Evolutionary conservation across 2,329 filamentous ascomycete genomes (phyloP), one percentile per base, ranked within the genome.

Genomic region (Phialophora tarda): DNA sequence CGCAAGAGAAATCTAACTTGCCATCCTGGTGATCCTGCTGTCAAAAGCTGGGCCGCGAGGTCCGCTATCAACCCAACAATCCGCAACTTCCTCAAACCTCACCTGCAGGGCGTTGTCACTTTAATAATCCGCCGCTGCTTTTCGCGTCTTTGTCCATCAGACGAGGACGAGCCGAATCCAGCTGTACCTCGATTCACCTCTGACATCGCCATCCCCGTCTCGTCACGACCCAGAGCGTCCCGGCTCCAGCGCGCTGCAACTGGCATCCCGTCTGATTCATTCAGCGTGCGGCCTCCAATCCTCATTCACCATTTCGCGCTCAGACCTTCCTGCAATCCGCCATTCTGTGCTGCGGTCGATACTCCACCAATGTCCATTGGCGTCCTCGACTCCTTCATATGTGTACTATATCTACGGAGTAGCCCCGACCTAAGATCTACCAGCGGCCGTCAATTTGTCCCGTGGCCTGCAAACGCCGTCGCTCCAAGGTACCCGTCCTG

Each of bases 21-120:
- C 48, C 48, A 12, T 51, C 11, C 44, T 17, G 24, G 48, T 51
- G 17, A 44, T n/a, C 38, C 38, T 11, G 38, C 48, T 17, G 48
- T 28, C 48, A 51, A 28, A 23, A 51, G 48, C 48, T 51, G 48
- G 48, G 38, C 38, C 38, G 38, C 38, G 6, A 44, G 38, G 14
- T 44, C 38, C 38, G 38, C 38, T 26, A 51, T 51, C 48, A 51
- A 26, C 48, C 21, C 48, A 51, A 51, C 24, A 51, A 14, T 51
- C 48, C 48, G 21, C 48, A 26, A 51, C 21, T 51, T 17, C 24
- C 24, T 23, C 21, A 14, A 50, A 24, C 21, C n/a, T 51, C 21
- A 12, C 23, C 21, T 51, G 48, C 48, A 51, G 48, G 48, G 17
- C n/a, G 1, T 44, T n/a, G 17, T 44, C 17, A n/a, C 6, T 44